Evolutionary conservation across 208 protist species (phyloP), one percentile per base, ranked within the genome.

Genomic region (Leishmania turanica): DNA sequence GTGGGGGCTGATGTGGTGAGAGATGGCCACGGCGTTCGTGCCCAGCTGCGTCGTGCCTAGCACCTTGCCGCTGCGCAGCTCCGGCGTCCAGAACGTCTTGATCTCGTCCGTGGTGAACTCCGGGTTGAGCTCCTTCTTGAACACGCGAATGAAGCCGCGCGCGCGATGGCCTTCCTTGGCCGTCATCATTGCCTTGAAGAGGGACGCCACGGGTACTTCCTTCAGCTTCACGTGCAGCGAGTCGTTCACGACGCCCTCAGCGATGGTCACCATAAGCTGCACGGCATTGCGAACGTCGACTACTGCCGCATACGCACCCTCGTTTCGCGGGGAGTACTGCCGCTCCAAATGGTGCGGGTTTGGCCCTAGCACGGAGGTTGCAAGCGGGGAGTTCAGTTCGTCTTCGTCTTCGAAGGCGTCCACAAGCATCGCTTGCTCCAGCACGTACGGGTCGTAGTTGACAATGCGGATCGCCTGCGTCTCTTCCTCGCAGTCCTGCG

Each of bases 361-460:
- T 2, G 75, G 84, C 34, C 87, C 86, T n/a, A 90, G 86, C 31
- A 95, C 87, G 27, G 92, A 96, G 60, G 88, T 88, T 9, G 91
- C 88, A 31, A 95, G 87, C 17, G 85, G 85, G 74, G 86, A 88
- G 78, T 88, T 89, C 62, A 88, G 83, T 21, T 89, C 85, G 54
- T 92, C 91, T 40, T 93, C 91, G 68, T 95, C 92, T 77, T 95
- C 94, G 83, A 91, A 94, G 68, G 90, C 90, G 74, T 97, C 94
- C 49, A 95, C 83, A 68, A 94, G 76, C 79, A 94, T 93, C 69
- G 90, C 92, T 84, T 98, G 95, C 80, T 98, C 91, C 11, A 96
- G 87, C 65, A 98, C 91, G 80, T 96, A 98, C 15, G 95, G 95
- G 71, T 98, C 95, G 80, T 94, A 98, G 86, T 96, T 95, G 53